Evolutionary conservation across 176 grass and related monocot genomes (phyloP), one percentile per base, ranked within the genome.

Genomic region (Oryza coarctata): DNA sequence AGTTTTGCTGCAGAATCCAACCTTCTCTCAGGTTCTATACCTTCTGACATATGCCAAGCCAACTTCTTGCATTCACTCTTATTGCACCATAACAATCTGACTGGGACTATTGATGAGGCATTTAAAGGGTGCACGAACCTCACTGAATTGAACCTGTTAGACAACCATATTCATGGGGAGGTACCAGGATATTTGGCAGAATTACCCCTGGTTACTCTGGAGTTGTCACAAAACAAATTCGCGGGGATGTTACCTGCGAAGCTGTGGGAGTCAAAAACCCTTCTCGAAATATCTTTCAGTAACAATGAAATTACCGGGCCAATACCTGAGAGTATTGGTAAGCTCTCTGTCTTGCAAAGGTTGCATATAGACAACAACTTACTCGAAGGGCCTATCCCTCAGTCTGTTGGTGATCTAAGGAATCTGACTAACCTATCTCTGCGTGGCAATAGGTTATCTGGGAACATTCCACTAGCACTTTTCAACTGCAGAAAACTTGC

Each of bases 371-470:
- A 99, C 63, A 87, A 90, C 36, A 99, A 95, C 70, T 87, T 88
- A 45, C 85, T 99, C 66, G 83, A 89, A 84, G 96, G 93, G 62
- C 82, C 80, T 20, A 92, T 99, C 20, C 93, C 96, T 12, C 76
- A 18, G 23, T 94, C 89, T 9, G 76, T 99, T 0, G 89, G 96
- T 23, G 68, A 83, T 77, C 87, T 99, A 45, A 79, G 86, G 63
- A 99, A 99, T 82, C 60, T 99, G 76, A 99, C 96, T 0, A 93
- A 83, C 83, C 73, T 99, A 32, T 99, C 93, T 69, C 77, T 99
- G 45, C 85, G 80, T 78, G 91, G 91, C 40, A 99, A 99, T 84
- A 77, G 74, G 87, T 78, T 99, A 38, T 94, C 93, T 58, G 93
- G 96, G 33, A 68, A 87, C 79, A 99, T 99, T 70, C 96, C 96